Evolutionary conservation across 1,284 basidiomycete species (phyloP), one percentile per base, ranked within the genome.

Genomic region (Bjerkandera adusta): DNA sequence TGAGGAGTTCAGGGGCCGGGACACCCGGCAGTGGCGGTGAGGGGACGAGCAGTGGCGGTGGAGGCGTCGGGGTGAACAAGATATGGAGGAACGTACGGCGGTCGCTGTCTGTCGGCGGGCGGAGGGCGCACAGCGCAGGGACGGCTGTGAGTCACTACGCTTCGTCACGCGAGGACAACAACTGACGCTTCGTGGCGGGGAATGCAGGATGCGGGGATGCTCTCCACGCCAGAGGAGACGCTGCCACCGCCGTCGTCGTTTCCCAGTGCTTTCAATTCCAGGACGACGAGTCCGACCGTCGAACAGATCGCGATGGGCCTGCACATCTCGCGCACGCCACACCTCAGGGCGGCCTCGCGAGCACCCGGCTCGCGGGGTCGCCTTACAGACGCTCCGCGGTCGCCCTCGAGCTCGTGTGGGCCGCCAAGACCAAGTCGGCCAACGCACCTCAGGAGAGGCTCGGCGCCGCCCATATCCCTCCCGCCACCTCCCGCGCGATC

Each of bases 231-330:
- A 16, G 75, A 70, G 48, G 77, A 80, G 56, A 69, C 65, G 53
- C 47, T 47, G 4, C 51, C 57, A 21, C 62, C 68, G 36, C 56
- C 62, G 36, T 60, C 57, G n/a, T 47, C 72, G n/a, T 65, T 64
- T 30, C 70, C 73, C 57, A 68, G 67, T 52, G 62, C 71, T 47
- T 62, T 67, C 44, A 65, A 73, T 55, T 59, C 70, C 24, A 60
- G 65, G 20, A 54, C 67, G 16, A 63, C 69, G 16, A 79, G 75
- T n/a, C 84, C 84, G 2, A 83, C 81, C 43, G 71, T 85, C 36
- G 78, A 83, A 56, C 83, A 86, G 63, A 86, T 86, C 52, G 79
- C 83, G 13, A 87, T 86, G 83, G 84, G 83, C 20, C 71, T 86
- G 16, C 85, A 86, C 61, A 67, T 84, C 24, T 87, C 84, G 10